A percentile compares a stretch with the other conserved stretches of the same genome.
Conservation (phyloP, 2,329 filamentous ascomycete genomes). For the Trichoderma afroharzianum region DNA sequence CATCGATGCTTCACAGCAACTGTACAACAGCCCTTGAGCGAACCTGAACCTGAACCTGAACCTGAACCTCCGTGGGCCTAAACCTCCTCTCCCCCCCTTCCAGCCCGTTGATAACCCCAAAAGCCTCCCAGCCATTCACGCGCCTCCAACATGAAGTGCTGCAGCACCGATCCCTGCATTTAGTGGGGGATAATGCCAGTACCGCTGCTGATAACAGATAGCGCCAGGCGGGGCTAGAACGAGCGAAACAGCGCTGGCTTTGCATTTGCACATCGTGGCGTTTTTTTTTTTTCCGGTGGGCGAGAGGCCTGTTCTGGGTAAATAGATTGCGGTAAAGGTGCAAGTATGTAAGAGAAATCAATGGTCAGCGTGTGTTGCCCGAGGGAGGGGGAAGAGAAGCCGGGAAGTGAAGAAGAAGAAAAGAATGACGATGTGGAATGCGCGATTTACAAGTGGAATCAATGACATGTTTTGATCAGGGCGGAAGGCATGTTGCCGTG, state of each 20-base stretch:
- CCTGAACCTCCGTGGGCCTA: neutral
- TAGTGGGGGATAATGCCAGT: slow-evolving; percentile 1
- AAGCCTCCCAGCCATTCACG: neutral
- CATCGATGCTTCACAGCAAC: too few species aligned
- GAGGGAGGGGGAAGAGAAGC: neutral
- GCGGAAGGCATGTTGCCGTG: neutral
- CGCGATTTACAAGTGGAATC: neutral
- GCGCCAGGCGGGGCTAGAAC: slow-evolving; percentile 2
- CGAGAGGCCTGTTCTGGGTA: slow-evolving; percentile 1
- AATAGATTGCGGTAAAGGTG: neutral
- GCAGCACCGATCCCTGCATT: slow-evolving; percentile 12
- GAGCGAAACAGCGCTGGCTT: neutral
- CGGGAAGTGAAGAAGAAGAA: neutral
- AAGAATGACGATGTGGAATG: neutral
- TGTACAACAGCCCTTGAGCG: neutral
- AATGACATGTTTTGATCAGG: neutral
- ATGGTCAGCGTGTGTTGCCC: neutral
- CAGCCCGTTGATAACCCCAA: slow-evolving; percentile 4
- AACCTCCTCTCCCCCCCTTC: neutral
- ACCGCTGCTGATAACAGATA: slow-evolving; percentile 13
- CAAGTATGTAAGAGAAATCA: slow-evolving; percentile 5
- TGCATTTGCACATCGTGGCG: neutral
- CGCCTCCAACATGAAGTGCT: slow-evolving; percentile 8
- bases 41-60: neutral
- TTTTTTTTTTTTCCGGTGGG: neutral